Evolutionary conservation across 352 stramenopile species (phyloP).

Genomic region (Thalassiosira livingstoniorum): DNA sequence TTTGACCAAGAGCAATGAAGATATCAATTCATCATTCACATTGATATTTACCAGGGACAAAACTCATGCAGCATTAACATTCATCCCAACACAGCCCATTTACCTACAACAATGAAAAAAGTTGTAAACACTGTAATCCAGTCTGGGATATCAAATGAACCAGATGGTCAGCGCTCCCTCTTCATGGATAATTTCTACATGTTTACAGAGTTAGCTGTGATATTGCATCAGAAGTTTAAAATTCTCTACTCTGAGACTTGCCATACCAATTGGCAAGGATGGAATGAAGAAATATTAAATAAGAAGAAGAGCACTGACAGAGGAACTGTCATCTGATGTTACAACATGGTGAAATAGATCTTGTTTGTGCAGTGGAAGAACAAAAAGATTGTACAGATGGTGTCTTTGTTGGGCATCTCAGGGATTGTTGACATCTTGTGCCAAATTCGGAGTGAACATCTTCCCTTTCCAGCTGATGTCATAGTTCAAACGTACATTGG

Average conservation of each 20-base stretch:
- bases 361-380: slow-evolving; percentile 2
- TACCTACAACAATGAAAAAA: not conserved
- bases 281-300: not conserved
- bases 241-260: too few relatives aligned
- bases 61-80: slow-evolving; percentile 10
- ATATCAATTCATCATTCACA: slow-evolving; percentile 19
- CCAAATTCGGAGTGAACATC: not conserved
- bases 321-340: not conserved
- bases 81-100: not conserved
- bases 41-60: slow-evolving; percentile 33
- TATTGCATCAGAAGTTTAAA: slow-evolving; percentile 14
- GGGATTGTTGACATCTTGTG: not conserved
- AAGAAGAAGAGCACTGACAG: not conserved
- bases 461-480: not conserved
- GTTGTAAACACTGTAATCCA: not conserved
- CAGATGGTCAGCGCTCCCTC: not conserved
- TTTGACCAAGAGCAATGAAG: not conserved
- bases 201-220: slow-evolving; percentile 8
- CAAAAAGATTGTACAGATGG: not conserved
- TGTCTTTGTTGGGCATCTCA: not conserved
- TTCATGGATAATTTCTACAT: slow-evolving; percentile 21
- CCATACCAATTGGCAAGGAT: too few relatives aligned
- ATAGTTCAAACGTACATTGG: not conserved
- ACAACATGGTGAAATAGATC: not conserved
- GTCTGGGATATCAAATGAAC: not conserved